Conservation (phyloP, 345 rosid genomes). For the Bruguiera gymnorhiza region DNA sequence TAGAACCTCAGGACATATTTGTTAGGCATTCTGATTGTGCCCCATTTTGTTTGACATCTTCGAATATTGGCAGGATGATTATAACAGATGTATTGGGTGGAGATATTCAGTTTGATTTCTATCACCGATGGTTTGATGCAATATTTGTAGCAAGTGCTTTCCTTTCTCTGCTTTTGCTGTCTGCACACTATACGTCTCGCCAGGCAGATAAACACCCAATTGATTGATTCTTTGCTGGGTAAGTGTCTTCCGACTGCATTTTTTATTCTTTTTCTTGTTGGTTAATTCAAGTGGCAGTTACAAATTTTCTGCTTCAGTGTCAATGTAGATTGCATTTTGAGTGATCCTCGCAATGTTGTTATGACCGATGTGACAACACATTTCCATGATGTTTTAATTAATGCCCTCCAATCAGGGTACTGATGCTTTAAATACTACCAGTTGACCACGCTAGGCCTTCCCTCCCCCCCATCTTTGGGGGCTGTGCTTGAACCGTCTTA, state of each 20-base stretch:
- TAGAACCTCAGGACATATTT: background rate
- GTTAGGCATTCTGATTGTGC: background rate
- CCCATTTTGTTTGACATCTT: constrained; percentile 17
- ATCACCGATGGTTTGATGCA: constrained; percentile 98
- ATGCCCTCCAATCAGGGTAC: no score
- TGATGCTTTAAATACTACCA: no score
- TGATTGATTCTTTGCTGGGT: constrained; percentile 38
- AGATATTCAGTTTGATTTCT: constrained; percentile 96
- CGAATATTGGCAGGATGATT: constrained; percentile 61
- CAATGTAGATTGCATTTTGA: no score
- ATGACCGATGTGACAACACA: no score
- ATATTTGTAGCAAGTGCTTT: constrained; percentile 92
- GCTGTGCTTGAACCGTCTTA: no score
- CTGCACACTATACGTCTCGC: constrained; percentile 95
- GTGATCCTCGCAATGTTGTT: no score
- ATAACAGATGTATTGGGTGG: constrained; percentile 95
- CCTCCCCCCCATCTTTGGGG: no score
- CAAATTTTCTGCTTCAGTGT: background rate
- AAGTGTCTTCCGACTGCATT: constrained; percentile 20
- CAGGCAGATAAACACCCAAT: constrained; percentile 95
- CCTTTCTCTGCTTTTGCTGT: constrained; percentile 83
- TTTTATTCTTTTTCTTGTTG: background rate
- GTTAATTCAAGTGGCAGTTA: constrained; percentile 2
- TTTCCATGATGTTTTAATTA: no score
- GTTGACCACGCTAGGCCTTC: no score